Conservation (phyloP, 768 basidiomycete species). For the Suillus ampliporus region DNA sequence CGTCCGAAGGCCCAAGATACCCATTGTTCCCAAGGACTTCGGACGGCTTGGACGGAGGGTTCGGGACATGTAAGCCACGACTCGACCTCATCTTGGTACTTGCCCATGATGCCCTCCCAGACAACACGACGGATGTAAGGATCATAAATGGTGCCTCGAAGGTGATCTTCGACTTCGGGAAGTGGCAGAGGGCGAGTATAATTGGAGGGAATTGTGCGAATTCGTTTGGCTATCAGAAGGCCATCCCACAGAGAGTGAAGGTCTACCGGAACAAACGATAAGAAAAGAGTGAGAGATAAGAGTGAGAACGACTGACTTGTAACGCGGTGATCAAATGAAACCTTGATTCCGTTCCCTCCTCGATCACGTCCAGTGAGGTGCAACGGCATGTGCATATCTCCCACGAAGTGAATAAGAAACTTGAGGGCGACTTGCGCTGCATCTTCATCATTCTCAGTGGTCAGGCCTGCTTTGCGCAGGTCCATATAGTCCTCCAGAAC, state of each 20-base stretch:
- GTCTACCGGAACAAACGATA: constrained; percentile 45
- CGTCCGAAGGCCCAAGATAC: constrained; percentile 20
- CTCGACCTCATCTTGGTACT: constrained; percentile 65
- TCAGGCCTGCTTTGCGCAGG: constrained; percentile 11
- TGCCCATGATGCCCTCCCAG: constrained; percentile 78
- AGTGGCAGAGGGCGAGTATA: constrained; percentile 79
- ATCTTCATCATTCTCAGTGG: constrained; percentile 24
- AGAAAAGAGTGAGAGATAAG: neutral
- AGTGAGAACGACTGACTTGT: constrained; percentile 59
- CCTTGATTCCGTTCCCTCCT: constrained; percentile 85
- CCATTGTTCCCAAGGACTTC: constrained; percentile 37
- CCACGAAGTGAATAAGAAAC: constrained; percentile 92
- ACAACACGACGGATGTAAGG: constrained; percentile 86
- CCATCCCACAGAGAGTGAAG: constrained; percentile 91
- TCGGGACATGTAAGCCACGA: constrained; percentile 74
- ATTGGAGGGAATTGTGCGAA: constrained; percentile 74
- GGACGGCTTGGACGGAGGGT: constrained; percentile 13
- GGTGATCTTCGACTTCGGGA: constrained; percentile 63
- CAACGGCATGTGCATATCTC: constrained; percentile 93
- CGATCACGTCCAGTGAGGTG: constrained; percentile 88
- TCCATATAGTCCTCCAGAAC: constrained; percentile 59
- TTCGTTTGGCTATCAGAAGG: constrained; percentile 78
- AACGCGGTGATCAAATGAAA: constrained; percentile 70
- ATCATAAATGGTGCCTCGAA: constrained; percentile 86
- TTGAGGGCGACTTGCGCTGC: constrained; percentile 81